These are phyloP conservation scores for Phlebiopsis flavidoalba DNA, from an alignment of 768 basidiomycete genomes.

Conservation along the genomic window DNA sequence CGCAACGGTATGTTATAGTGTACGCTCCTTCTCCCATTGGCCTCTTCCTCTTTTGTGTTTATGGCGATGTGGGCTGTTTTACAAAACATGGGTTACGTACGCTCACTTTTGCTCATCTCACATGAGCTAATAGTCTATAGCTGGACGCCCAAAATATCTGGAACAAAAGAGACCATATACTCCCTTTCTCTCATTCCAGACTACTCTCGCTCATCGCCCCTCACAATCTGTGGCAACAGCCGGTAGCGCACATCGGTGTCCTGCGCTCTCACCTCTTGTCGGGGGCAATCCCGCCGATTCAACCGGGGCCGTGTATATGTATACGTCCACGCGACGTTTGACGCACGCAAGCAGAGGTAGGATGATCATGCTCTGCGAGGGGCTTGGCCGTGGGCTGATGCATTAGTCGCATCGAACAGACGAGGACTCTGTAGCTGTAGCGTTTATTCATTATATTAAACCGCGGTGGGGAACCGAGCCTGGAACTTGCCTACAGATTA, in stretches of 20 bases:
- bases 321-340: too few species aligned
- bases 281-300: too few species aligned
- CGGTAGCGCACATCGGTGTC: slow-evolving; percentile 84
- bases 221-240: slow-evolving; percentile 78
- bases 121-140: slow-evolving; percentile 17
- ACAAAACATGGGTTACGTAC: slow-evolving; percentile 64
- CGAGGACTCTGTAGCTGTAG: too few species aligned
- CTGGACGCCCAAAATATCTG: slow-evolving; percentile 87
- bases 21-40: neutral
- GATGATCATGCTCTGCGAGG: slow-evolving; percentile 15
- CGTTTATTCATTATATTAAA: too few species aligned
- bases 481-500: too few species aligned
- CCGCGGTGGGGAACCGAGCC: too few species aligned
- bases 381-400: too few species aligned
- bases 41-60: neutral
- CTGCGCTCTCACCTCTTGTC: slow-evolving; percentile 83
- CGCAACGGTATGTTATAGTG: slow-evolving; percentile 64
- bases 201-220: neutral
- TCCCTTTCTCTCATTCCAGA: neutral
- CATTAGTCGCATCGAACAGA: too few species aligned
- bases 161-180: slow-evolving; percentile 61
- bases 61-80: slow-evolving; percentile 85
- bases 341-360: slow-evolving; percentile 92
- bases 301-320: too few species aligned
- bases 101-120: neutral